These are phyloP conservation scores for Nyssa sinensis DNA, from an alignment of 148 eudicot genomes.

Conservation along the genomic window DNA sequence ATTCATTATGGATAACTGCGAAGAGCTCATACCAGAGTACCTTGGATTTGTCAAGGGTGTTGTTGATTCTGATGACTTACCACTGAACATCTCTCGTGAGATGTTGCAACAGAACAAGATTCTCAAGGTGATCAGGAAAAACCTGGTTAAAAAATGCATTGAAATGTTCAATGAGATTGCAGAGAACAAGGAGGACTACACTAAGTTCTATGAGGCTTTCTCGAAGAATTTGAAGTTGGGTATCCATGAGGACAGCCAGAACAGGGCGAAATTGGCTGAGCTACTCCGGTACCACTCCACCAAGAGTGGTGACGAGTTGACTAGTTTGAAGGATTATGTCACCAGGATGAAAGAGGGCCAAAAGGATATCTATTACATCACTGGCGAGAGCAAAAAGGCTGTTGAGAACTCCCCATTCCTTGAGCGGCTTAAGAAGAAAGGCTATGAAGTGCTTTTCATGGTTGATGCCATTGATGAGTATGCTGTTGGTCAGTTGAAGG, in stretches of 20 bases:
- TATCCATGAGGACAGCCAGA: constrained; percentile 86
- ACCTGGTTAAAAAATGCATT: constrained; percentile 86
- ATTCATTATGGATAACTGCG: constrained; percentile 92
- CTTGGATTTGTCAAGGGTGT: constrained; percentile 91
- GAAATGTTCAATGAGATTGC: constrained; percentile 94
- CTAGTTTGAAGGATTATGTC: constrained; percentile 84
- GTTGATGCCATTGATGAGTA: constrained; percentile 96
- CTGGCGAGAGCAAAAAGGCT: constrained; percentile 90
- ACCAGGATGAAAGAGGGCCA: constrained; percentile 94
- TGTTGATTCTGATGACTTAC: constrained; percentile 86
- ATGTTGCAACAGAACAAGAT: constrained; percentile 92
- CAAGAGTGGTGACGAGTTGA: constrained; percentile 82
- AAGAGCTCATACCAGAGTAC: constrained; percentile 89
- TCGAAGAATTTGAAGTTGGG: constrained; percentile 87
- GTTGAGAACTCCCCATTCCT: constrained; percentile 92
- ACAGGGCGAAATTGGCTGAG: constrained; percentile 74
- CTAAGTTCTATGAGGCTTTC: constrained; percentile 85
- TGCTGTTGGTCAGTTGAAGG: constrained; percentile 83
- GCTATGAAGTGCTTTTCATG: constrained; percentile 85
- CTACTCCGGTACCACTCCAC: constrained; percentile 77
- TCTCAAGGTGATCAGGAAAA: constrained; percentile 91
- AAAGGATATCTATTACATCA: constrained; percentile 82
- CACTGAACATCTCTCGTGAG: constrained; percentile 90
- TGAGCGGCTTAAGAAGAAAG: constrained; percentile 80
- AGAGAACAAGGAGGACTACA: constrained; percentile 88